A percentile compares a stretch with the other conserved stretches of the same genome.
Evolutionary conservation across 495 filamentous ascomycete species (phyloP).

Genomic region (Trichocladium antarcticum): DNA sequence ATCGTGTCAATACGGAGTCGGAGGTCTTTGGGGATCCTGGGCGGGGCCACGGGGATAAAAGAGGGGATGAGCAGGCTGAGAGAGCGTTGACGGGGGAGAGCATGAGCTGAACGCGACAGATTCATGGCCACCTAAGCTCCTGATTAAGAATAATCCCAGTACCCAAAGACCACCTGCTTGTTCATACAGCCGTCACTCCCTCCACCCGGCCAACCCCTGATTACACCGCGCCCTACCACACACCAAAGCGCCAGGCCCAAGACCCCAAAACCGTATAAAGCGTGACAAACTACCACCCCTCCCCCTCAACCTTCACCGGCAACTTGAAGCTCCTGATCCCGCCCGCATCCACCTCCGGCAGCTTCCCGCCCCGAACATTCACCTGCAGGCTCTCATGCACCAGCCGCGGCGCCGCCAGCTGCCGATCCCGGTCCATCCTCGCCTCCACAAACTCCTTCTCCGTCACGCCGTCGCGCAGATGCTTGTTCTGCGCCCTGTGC

Average conservation of each 20-base stretch:
- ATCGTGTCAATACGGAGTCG: not conserved
- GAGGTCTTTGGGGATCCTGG: conserved; percentile 1
- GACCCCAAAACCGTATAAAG: not conserved
- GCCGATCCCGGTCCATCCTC: conserved; percentile 38
- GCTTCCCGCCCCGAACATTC: conserved; percentile 45
- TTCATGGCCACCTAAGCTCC: not conserved
- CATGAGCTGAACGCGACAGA: too few species aligned
- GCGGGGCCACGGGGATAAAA: not conserved
- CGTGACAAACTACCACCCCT: not conserved
- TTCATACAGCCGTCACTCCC: too few species aligned
- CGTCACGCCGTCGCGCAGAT: conserved; percentile 33
- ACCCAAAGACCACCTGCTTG: too few species aligned
- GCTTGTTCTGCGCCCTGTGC: conserved; percentile 42
- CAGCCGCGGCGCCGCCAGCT: conserved; percentile 39
- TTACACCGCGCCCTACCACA: too few species aligned
- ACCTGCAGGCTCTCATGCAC: conserved; percentile 48
- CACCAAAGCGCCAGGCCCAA: not conserved
- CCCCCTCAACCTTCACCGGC: conserved; percentile 29
- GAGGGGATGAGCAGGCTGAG: not conserved
- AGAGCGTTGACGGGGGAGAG: too few species aligned
- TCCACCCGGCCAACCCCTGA: too few species aligned
- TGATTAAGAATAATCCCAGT: too few species aligned
- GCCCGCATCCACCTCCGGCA: conserved; percentile 29
- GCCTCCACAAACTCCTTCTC: conserved; percentile 41
- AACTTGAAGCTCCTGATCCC: conserved; percentile 35